Evolutionary conservation across 768 basidiomycete genomes (phyloP), one percentile per base, ranked within the genome.

Genomic region (Cubamyces sp.): DNA sequence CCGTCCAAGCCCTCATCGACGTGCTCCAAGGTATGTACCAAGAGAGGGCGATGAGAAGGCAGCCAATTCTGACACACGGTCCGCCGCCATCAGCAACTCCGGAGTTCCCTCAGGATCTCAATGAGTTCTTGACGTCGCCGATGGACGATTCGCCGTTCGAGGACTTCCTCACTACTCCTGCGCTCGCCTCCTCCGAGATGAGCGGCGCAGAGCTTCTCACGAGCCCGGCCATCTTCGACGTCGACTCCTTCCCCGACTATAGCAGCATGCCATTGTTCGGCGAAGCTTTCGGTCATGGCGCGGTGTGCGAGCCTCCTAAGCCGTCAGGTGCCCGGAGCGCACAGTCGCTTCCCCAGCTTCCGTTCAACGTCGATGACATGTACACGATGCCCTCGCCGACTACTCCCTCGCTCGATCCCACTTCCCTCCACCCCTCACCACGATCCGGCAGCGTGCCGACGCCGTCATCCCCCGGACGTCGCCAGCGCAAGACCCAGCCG

Each of bases 321-420:
- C 68, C 72, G 39, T 23, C 69, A 0, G 66, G 66, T 41, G 45
- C 45, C 1, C 66, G 45, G 3, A 54, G 25, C 18, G 45, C 65
- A 0, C 26, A 54, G 14, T 34, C 67, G 3, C 57, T 71, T 0
- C 63, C 64, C 16, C 68, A 60, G 1, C 46, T 64, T 3, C 66
- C 74, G 0, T 66, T 69, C 50, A 64, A 73, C 60, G 70, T 79
- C 56, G 75, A 77, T 46, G 70, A 60, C 3, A 66, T 86, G 62
- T 82, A 82, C 67, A 74, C 69, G 5, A 75, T 87, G 66, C 68
- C 71, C 9, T 82, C 86, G 7, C 86, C 86, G 0, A 71, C 69
- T 30, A 82, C 84, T 6, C 86, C 85, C 0, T 63, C 76, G 28
- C 71, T 87, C 48, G 78, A 86, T 61, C 67, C 73, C 3, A 49